Conservation (phyloP, 306 rosid species). For the Quercus suber region DNA sequence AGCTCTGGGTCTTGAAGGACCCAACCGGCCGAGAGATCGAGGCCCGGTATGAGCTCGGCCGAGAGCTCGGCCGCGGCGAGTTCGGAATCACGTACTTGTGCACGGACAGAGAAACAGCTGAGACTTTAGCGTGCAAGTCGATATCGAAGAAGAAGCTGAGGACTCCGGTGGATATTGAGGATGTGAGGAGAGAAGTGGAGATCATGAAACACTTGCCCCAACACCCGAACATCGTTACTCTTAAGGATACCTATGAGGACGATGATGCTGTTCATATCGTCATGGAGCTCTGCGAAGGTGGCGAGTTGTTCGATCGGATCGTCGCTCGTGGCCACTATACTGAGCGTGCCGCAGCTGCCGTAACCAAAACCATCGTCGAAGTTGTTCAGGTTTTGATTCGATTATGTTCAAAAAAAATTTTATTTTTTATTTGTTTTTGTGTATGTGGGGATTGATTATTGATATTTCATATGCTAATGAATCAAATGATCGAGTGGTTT, state of each 20-base stretch:
- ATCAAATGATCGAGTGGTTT: too few species aligned
- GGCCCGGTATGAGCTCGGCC: conserved; percentile 61
- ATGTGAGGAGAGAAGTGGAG: conserved; percentile 92
- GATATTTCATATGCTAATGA: too few species aligned
- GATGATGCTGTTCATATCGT: conserved; percentile 88
- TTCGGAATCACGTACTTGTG: conserved; percentile 89
- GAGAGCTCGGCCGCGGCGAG: conserved; percentile 93
- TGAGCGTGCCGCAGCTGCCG: conserved; percentile 89
- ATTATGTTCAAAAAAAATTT: background rate
- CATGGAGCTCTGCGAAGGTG: conserved; percentile 98
- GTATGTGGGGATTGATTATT: background rate
- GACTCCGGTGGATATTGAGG: conserved; percentile 76
- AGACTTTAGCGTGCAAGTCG: conserved; percentile 72
- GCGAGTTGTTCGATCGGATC: conserved; percentile 90
- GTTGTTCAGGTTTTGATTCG: conserved; percentile 77
- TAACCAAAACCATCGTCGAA: conserved; percentile 84
- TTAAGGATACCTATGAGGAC: conserved; percentile 86
- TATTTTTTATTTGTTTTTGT: background rate
- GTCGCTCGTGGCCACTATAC: conserved; percentile 93
- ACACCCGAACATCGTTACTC: conserved; percentile 66
- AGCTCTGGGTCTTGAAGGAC: conserved; percentile 53
- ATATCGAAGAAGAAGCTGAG: conserved; percentile 88
- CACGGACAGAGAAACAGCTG: conserved; percentile 53
- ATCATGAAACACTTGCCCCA: conserved; percentile 73
- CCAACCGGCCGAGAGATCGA: conserved; percentile 80